phyloP scores from a whole-genome alignment of 192 early-diverging fungal species.

The Funneliformis geosporum region DNA sequence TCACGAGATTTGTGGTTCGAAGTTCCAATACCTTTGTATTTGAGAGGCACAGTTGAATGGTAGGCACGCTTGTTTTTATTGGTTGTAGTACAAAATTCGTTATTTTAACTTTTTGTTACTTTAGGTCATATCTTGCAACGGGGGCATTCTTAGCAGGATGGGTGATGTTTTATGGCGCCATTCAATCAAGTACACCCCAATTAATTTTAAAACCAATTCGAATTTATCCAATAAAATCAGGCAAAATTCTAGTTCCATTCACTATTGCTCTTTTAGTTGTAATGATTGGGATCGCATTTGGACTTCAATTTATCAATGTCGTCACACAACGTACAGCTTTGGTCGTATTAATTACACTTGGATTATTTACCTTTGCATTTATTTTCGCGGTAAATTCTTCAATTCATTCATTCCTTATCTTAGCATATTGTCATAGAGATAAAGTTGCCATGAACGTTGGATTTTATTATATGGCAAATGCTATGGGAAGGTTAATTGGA shows the following conservation, averaged over 20 bases:
- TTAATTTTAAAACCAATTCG: slow-evolving; percentile 33
- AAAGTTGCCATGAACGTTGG: slow-evolving; percentile 34
- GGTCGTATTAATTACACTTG: neutral
- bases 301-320: neutral
- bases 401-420: slow-evolving; percentile 31
- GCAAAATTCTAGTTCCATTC: slow-evolving; percentile 11
- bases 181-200: slow-evolving; percentile 47
- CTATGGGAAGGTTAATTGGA: slow-evolving; percentile 24
- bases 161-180: slow-evolving; percentile 48
- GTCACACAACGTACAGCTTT: neutral
- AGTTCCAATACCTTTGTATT: slow-evolving; percentile 41
- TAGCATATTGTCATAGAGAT: slow-evolving; percentile 32
- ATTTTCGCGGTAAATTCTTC: slow-evolving; percentile 34
- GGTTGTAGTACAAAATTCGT: neutral
- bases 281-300: slow-evolving; percentile 2
- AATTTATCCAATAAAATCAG: slow-evolving; percentile 23
- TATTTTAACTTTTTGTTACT: neutral
- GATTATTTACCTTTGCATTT: slow-evolving; percentile 31
- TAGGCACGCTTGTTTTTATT: neutral
- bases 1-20: slow-evolving; percentile 50
- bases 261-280: slow-evolving; percentile 4
- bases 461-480: slow-evolving; percentile 36
- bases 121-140: slow-evolving; percentile 36
- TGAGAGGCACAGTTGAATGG: slow-evolving; percentile 44
- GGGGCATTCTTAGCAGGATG: slow-evolving; percentile 46